Base-by-base conservation (phyloP, 2,329 filamentous ascomycete genomes). In the Ophiostoma pallidulum region DNA sequence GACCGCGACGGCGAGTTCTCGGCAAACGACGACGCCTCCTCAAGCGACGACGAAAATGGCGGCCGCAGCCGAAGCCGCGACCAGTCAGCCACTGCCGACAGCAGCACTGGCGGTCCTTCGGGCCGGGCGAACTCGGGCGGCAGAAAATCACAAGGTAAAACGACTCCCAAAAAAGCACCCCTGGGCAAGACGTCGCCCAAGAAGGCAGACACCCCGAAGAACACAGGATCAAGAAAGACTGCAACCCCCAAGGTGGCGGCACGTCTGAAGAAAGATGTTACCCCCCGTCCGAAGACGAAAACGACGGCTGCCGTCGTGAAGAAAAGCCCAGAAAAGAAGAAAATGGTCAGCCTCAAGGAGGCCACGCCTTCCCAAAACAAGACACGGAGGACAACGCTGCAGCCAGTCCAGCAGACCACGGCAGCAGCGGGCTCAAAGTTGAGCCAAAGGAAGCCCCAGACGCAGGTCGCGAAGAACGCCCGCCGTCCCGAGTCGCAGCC, bases 1-100 rank as follows among this genome's bases (percentile, higher is more conserved):
- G 57, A 56, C 16, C 58, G 55, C 29, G 56, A 51, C 28, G 57
- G 56, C 1, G 57, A 51, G 38, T 51, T 42, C 4, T 41, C 32
- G 9, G 49, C 26, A 24, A 33, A 40, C 16, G 41, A 41, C 14
- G 42, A 38, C 32, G 45, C 42, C 4, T 42, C 41, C 8, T 45
- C 48, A 5, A 40, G 53, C 19, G 59, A 55, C 31, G 53, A 54
- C 8, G 45, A 41, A 20, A 41, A 29, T n/a, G 49, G n/a, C 6
- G n/a, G 38, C 26, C 56, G 50, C 51, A n/a, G 43, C 39, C 16
- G 47, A 18, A 24, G 43, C 47, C 19, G 33, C 22, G 41, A 39
- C n/a, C 44, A 42, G 22, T 31, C 41, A 9, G 33, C 4, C 12
- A 43, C 29, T 12, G 45, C 18, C 10, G 12, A 28, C 16, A 13